Conservation (phyloP, 1,284 basidiomycete species). For the Kalmanozyma brasiliensis region DNA sequence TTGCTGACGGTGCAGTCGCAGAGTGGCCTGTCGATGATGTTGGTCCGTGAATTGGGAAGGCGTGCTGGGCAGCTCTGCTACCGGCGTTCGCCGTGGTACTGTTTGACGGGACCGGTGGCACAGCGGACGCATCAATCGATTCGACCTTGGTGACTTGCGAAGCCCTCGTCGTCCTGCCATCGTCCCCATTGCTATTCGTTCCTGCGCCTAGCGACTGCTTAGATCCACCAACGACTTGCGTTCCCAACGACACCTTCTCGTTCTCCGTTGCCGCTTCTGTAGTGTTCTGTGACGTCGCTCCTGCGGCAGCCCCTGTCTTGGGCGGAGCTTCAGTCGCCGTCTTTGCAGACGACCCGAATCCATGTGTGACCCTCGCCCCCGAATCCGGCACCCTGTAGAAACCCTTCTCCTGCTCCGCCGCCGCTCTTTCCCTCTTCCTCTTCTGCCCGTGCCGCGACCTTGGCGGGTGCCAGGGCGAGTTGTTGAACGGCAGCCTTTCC, state of each 20-base stretch:
- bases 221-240: background rate
- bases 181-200: background rate
- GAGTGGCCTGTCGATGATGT: background rate
- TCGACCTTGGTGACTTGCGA: slow-evolving; percentile 33
- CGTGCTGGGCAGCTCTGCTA: no score
- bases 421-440: slow-evolving; percentile 6
- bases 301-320: background rate
- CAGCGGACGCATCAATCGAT: slow-evolving; percentile 8
- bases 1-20: background rate
- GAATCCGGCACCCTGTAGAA: slow-evolving; percentile 31
- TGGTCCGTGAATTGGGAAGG: no score
- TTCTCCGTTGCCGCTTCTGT: slow-evolving; percentile 10
- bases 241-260: background rate
- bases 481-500: slow-evolving; percentile 36
- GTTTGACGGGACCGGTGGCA: no score
- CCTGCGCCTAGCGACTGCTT: slow-evolving; percentile 6
- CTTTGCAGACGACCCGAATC: background rate
- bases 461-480: slow-evolving; percentile 14
- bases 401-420: slow-evolving; percentile 12
- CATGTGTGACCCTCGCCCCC: slow-evolving; percentile 16
- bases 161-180: slow-evolving; percentile 25
- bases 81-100: no score
- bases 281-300: slow-evolving; percentile 1
- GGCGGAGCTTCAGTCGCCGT: slow-evolving; percentile 4
- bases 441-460: slow-evolving; percentile 3